These are phyloP conservation scores for Diaporthe sp. DNA, from an alignment of 2,329 filamentous ascomycete species.

Conservation along the genomic window DNA sequence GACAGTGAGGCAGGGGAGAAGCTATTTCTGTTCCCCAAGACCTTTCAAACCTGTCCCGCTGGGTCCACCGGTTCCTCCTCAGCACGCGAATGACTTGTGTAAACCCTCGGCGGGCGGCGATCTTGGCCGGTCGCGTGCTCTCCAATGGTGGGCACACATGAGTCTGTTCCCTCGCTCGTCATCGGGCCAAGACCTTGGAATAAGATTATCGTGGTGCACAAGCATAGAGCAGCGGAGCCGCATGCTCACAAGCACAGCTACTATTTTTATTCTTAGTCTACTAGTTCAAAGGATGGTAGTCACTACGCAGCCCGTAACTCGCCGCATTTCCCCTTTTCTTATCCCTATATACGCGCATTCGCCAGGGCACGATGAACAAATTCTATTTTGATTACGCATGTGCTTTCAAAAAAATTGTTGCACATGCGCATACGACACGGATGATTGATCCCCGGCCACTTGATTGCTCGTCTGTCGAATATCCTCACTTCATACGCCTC, in stretches of 20 bases:
- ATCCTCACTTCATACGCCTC: background rate
- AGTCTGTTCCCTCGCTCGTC: conserved; percentile 15
- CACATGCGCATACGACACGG: background rate
- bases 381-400: background rate
- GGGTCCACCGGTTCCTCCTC: background rate
- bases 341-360: background rate
- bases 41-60: background rate
- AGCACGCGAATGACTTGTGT: conserved; percentile 16
- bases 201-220: background rate
- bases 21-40: background rate
- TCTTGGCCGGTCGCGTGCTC: conserved; percentile 17
- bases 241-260: background rate
- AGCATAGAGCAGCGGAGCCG: background rate
- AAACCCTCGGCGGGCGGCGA: conserved; percentile 6
- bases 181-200: conserved; percentile 15
- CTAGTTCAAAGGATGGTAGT: background rate
- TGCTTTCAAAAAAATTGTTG: background rate
- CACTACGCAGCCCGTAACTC: too few species aligned
- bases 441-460: background rate
- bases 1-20: background rate
- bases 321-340: background rate
- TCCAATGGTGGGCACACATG: background rate
- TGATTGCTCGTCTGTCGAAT: background rate
- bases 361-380: background rate
- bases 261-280: background rate